Percentiles rank a stretch among this genome's conserved stretches.
Evolutionary conservation across 1,284 basidiomycete genomes (phyloP).

Genomic region (Melampsora larici-populina): DNA sequence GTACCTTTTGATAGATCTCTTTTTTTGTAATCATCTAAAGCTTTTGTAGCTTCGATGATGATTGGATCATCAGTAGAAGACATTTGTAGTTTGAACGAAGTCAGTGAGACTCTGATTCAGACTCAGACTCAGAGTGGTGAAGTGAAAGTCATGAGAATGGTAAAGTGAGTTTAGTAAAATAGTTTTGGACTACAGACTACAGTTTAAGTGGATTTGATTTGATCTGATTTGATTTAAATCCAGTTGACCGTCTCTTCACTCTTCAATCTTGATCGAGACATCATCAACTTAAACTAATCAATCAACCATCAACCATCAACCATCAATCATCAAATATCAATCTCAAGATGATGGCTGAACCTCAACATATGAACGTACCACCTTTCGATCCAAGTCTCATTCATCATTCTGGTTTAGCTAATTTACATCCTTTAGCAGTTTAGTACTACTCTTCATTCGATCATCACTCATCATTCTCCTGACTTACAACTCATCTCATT

Average conservation of each 20-base stretch:
- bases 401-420: constrained; percentile 31
- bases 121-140: too few relatives aligned
- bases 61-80: neutral
- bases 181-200: neutral
- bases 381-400: constrained; percentile 37
- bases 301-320: neutral
- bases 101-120: too few relatives aligned
- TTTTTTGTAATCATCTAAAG: constrained; percentile 5
- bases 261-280: too few relatives aligned
- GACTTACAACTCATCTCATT: neutral
- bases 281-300: too few relatives aligned
- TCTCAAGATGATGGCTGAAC: constrained; percentile 40
- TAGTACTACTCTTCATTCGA: neutral
- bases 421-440: constrained; percentile 37
- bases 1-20: constrained; percentile 1
- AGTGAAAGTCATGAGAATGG: neutral
- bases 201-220: too few relatives aligned
- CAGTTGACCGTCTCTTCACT: neutral
- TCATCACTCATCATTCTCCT: neutral
- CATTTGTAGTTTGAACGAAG: neutral
- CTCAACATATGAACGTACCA: constrained; percentile 27
- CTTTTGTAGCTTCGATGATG: neutral
- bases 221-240: neutral
- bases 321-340: neutral
- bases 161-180: neutral